phyloP scores from a whole-genome alignment of 257 asterid genomes.

The Nicotiana benthamiana region DNA sequence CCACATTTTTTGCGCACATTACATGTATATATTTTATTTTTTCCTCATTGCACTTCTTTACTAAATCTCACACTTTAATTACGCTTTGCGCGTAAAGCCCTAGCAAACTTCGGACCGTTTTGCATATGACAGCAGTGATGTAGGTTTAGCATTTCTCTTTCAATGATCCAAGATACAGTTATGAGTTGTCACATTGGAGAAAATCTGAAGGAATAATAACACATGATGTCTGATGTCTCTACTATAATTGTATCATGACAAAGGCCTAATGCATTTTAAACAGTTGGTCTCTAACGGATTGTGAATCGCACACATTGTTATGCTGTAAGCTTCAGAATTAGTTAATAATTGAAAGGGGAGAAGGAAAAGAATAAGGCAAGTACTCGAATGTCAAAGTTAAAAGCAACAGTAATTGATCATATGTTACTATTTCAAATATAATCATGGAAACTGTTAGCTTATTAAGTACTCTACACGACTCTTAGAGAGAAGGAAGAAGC shows the following conservation, averaged over 20 bases:
- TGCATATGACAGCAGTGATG: background rate
- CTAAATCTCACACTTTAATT: background rate
- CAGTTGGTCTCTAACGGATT: background rate
- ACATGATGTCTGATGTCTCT: background rate
- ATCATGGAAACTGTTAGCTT: conserved; percentile 29
- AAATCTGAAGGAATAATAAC: background rate
- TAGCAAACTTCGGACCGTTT: background rate
- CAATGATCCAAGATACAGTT: background rate
- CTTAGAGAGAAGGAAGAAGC: conserved; percentile 41
- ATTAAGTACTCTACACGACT: background rate
- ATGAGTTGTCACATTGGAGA: background rate
- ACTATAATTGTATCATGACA: background rate
- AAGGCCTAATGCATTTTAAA: background rate
- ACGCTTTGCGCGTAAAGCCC: background rate
- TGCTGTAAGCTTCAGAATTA: background rate
- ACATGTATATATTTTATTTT: background rate
- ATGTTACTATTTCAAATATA: no score
- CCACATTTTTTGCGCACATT: background rate
- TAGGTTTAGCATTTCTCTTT: background rate
- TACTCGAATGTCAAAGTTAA: background rate
- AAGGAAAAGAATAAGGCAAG: background rate
- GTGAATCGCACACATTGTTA: background rate
- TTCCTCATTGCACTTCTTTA: background rate
- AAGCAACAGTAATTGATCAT: background rate
- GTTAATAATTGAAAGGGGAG: background rate